These are phyloP conservation scores for Brettanomyces sp. DNA, from an alignment of 805 yeast genomes.

Conservation along the genomic window DNA sequence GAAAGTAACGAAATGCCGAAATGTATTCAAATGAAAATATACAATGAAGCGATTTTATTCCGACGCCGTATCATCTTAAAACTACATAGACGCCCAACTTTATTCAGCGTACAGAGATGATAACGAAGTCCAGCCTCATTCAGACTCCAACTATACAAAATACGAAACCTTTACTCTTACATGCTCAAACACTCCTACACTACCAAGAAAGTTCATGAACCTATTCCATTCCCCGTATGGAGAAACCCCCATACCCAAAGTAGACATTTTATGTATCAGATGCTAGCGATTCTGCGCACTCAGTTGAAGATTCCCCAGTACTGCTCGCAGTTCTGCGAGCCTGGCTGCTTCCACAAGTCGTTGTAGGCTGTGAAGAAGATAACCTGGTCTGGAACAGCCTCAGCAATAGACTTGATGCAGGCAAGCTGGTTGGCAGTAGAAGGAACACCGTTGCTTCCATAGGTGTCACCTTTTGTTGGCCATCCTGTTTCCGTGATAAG, in stretches of 20 bases:
- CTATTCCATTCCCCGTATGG: too few species aligned
- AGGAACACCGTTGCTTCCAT: conserved; percentile 44
- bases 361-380: conserved; percentile 53
- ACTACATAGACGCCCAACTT: too few species aligned
- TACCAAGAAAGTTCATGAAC: not conserved
- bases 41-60: too few species aligned
- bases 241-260: not conserved
- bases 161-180: too few species aligned
- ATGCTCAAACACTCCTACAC: not conserved
- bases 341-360: conserved; percentile 55
- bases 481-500: conserved; percentile 61
- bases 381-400: conserved; percentile 37
- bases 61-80: too few species aligned
- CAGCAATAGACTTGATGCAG: conserved; percentile 42
- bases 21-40: too few species aligned
- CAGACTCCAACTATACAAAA: too few species aligned
- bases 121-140: too few species aligned
- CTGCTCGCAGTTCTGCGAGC: conserved; percentile 49
- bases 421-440: conserved; percentile 40
- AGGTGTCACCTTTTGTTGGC: conserved; percentile 53
- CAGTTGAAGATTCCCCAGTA: conserved; percentile 43
- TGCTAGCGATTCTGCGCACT: too few species aligned
- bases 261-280: not conserved
- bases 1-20: too few species aligned
- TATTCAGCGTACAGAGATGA: too few species aligned